phyloP scores from a whole-genome alignment of 257 asterid genomes.

The Ophiorrhiza pumila region DNA sequence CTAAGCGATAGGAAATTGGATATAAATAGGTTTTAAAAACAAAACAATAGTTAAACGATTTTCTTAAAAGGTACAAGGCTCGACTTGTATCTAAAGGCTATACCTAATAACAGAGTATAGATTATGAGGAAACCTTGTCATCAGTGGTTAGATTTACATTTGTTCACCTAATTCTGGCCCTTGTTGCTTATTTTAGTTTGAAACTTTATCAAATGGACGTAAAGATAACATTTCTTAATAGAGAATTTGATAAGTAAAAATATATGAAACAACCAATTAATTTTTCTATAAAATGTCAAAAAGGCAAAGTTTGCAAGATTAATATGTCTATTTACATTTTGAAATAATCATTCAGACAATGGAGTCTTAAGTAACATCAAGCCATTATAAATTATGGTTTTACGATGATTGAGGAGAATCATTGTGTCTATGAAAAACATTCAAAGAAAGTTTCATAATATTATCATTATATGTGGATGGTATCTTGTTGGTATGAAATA shows the following conservation, averaged over 20 bases:
- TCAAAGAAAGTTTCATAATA: not conserved
- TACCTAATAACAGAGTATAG: not conserved
- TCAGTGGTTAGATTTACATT: not conserved
- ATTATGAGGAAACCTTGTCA: not conserved
- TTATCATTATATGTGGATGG: not conserved
- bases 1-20: not conserved
- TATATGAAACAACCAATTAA: not conserved
- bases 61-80: not conserved
- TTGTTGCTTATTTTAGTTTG: not conserved
- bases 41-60: not conserved
- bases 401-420: not conserved
- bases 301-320: not conserved
- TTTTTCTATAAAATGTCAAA: not conserved
- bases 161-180: not conserved
- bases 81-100: not conserved
- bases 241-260: not conserved
- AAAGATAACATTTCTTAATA: not conserved
- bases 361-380: not conserved
- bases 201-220: not conserved
- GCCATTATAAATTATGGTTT: not conserved
- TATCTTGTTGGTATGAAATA: not conserved
- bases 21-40: not conserved
- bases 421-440: not conserved
- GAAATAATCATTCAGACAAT: not conserved
- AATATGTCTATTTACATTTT: not conserved